Base-by-base conservation (phyloP, 2,329 filamentous ascomycete species). In the Coleophoma eucalyptorum region DNA sequence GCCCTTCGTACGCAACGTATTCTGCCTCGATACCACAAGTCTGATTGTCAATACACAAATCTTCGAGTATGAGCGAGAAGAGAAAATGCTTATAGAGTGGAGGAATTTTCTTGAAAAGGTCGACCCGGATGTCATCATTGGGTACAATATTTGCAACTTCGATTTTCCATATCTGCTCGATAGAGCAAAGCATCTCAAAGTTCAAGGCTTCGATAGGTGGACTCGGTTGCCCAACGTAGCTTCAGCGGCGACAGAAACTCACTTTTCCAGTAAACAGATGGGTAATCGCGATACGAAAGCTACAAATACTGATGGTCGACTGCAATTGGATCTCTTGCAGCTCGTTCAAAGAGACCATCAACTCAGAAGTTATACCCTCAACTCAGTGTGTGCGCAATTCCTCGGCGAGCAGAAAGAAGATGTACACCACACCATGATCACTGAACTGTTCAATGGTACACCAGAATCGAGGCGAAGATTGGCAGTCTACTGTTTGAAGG, bases 391-490 rank as follows among this genome's bases (percentile, higher is more conserved):
- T 58, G 89, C 94, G 4, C 89, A 99, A 57, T 99, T 99, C 64
- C 69, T 99, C 20, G 91, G 91, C 43, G 94, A 99, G 67, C 94
- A 99, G 67, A 99, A 99, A 66, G 94, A 99, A 71, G 94, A 99
- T 69, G 94, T 99, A 3, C 94, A 99, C 65, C 86, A 99, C 71
- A 97, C 92, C 3, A 99, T 99, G 91, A 99, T 99, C 62, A 99
- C 95, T 0, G 95, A 97, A 65, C 74, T 99, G 3, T 97, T 92
- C 77, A 97, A 99, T 66, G 94, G 94, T 54, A 97, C 94, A 0
- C 86, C 92, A 0, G 94, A 99, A 66, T 96, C 93, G 4, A 78
- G 94, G 58, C 84, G 95, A 62, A 86, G 94, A 71, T 73, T 99
- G 45, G 94, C 94, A 1, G 82, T 99, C 1, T 99, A 99, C 74